A percentile compares a stretch with the other conserved stretches of the same genome.
phyloP scores from a whole-genome alignment of 768 basidiomycete species.

The Tremella mesenterica region DNA sequence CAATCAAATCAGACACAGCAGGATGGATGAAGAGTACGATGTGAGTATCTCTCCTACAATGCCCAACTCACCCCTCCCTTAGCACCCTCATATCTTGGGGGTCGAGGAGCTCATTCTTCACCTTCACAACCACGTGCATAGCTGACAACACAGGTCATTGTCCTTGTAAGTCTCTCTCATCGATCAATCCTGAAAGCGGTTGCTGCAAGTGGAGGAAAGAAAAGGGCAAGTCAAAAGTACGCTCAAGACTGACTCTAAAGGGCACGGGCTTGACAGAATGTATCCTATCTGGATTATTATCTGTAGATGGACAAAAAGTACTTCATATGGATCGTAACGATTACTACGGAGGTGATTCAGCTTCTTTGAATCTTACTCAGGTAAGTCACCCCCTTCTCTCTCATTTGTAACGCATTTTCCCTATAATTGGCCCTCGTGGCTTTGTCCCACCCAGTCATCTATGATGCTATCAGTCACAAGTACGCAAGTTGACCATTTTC shows the following conservation, averaged over 20 bases:
- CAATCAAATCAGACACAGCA: constrained; percentile 11
- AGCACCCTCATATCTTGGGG: background rate
- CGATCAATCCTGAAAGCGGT: background rate
- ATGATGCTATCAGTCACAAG: no score
- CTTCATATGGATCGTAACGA: constrained; percentile 80
- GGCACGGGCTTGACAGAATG: constrained; percentile 98
- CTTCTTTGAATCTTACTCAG: constrained; percentile 94
- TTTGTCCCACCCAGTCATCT: no score
- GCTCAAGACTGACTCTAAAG: constrained; percentile 51
- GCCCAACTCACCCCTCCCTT: background rate
- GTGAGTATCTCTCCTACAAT: constrained; percentile 48
- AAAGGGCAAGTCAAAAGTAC: no score
- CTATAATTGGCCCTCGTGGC: background rate
- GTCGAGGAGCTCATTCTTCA: background rate
- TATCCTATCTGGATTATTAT: constrained; percentile 92
- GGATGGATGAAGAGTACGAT: constrained; percentile 99
- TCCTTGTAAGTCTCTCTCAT: constrained; percentile 26
- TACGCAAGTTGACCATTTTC: no score
- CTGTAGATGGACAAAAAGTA: constrained; percentile 99
- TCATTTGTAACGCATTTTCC: background rate
- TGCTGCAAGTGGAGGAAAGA: background rate
- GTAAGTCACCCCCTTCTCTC: constrained; percentile 47
- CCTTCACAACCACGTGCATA: background rate
- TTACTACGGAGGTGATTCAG: constrained; percentile 96
- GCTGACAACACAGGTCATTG: constrained; percentile 34